phyloP scores from a whole-genome alignment of 1,139 yeast genomes.

The Blastobotrys aristatus region DNA sequence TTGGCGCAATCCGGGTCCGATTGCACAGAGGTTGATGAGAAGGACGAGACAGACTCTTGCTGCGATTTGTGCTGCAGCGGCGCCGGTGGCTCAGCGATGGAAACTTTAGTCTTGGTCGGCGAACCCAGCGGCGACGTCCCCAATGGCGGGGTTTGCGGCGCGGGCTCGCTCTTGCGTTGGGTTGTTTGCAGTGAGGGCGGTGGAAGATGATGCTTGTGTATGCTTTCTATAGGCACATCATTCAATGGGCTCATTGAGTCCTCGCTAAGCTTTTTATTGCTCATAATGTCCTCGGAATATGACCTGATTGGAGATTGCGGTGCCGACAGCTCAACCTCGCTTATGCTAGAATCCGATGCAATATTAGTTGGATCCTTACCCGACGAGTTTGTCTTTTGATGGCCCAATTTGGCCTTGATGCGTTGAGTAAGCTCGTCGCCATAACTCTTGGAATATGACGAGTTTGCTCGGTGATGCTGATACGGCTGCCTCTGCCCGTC shows the following conservation, averaged over 20 bases:
- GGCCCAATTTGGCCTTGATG: constrained; percentile 19
- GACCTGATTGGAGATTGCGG: constrained; percentile 5
- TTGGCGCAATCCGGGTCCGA: constrained; percentile 7
- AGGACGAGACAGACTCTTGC: neutral
- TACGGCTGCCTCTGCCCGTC: neutral
- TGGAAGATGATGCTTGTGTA: neutral
- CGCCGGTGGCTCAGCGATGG: neutral
- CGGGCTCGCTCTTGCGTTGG: neutral
- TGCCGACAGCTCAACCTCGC: constrained; percentile 4
- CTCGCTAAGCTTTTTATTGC: neutral
- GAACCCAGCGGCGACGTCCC: neutral
- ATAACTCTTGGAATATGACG: constrained; percentile 10
- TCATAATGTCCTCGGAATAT: neutral
- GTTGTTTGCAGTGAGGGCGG: neutral
- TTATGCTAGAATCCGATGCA: constrained; percentile 13
- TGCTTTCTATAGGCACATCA: neutral
- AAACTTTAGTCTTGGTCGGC: neutral
- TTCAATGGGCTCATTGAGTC: neutral
- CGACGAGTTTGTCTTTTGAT: constrained; percentile 8
- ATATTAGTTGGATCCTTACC: neutral
- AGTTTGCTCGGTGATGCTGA: constrained; percentile 1
- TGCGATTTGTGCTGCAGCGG: neutral
- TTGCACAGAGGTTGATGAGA: neutral
- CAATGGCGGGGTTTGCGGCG: neutral
- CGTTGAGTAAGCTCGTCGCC: constrained; percentile 23